Evolutionary conservation across 139 green algal species (phyloP), one percentile per base, ranked within the genome.

Genomic region (Raphidocelis subcapitata): DNA sequence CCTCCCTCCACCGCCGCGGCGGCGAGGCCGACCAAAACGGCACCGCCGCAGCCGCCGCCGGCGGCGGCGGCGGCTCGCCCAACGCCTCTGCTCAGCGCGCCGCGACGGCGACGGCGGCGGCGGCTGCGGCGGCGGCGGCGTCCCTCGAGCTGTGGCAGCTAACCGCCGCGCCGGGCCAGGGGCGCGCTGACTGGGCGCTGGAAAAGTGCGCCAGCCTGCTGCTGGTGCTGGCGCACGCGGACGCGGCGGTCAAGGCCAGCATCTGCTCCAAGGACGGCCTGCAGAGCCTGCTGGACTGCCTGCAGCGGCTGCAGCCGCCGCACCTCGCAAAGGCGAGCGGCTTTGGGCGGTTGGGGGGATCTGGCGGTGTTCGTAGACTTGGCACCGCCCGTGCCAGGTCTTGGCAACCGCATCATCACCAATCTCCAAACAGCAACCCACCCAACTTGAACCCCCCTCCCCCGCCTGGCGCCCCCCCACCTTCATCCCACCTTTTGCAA

Each of bases 181-280:
- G 33, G 26, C 12, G 67, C 56, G 60, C 47, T 2, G 65, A 66
- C 24, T 57, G 37, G 33, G 78, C 88, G 55, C 65, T 88, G 67
- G 76, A 82, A 28, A 74, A 65, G 16, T 76, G 73, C 1, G 70
- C 82, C 8, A 69, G 79, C 61, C 82, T 95, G 84, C 82, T 95
- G 84, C 79, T 93, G 65, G 81, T 92, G 73, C 68, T 95, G 73
- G 68, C 77, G 0, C 74, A 89, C 56, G 83, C 69, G 0, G 91
- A 96, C 67, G 71, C 57, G 3, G 72, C 84, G 24, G 91, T 96
- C 52, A 96, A 96, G 76, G 72, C 59, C 1, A 72, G 74, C 35
- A 82, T 93, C 59, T 85, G 77, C 77, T 70, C 60, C 61, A 75
- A 81, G 23, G 85, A 92, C 56, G 84, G 81, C 56, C 69, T 93